A percentile compares a stretch with the other conserved stretches of the same genome.
phyloP scores from a whole-genome alignment of 2,329 filamentous ascomycete genomes.

The Akanthomyces muscarius region DNA sequence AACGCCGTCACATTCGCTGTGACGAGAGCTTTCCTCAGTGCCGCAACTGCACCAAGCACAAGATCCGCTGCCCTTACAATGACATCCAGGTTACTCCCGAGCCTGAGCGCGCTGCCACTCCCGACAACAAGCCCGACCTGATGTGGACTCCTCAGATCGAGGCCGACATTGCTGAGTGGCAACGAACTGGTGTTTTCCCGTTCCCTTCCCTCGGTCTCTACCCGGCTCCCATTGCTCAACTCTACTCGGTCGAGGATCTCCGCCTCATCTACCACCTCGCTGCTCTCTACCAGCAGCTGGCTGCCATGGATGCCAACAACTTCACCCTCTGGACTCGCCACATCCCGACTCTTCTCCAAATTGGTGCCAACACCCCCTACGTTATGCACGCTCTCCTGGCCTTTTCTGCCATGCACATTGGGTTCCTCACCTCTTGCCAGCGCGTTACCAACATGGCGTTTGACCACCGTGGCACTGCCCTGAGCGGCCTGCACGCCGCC shows the following conservation, averaged over 20 bases:
- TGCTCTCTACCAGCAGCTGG: slow-evolving; percentile 78
- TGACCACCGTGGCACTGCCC: slow-evolving; percentile 78
- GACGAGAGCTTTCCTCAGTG: slow-evolving; percentile 98
- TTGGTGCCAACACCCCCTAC: slow-evolving; percentile 77
- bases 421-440: slow-evolving; percentile 80
- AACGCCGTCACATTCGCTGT: slow-evolving; percentile 93
- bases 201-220: slow-evolving; percentile 78
- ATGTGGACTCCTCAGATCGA: slow-evolving; percentile 87
- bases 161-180: slow-evolving; percentile 76
- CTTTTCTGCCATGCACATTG: slow-evolving; percentile 91
- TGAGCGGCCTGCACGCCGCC: slow-evolving; percentile 83
- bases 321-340: slow-evolving; percentile 92
- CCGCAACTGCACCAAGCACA: slow-evolving; percentile 98
- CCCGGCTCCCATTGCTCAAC: slow-evolving; percentile 67
- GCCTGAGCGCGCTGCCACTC: slow-evolving; percentile 55
- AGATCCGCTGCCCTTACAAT: slow-evolving; percentile 97
- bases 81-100: slow-evolving; percentile 67
- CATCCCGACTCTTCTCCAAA: slow-evolving; percentile 73
- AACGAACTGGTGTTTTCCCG: slow-evolving; percentile 76
- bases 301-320: slow-evolving; percentile 69
- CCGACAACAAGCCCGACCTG: slow-evolving; percentile 64
- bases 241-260: slow-evolving; percentile 72
- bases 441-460: slow-evolving; percentile 85
- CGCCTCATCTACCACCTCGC: slow-evolving; percentile 89
- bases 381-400: slow-evolving; percentile 92